Percentiles rank a stretch among this genome's conserved stretches.
Evolutionary conservation across 805 yeast genomes (phyloP).

Genomic region (Sugiyamaella lignohabitans): DNA sequence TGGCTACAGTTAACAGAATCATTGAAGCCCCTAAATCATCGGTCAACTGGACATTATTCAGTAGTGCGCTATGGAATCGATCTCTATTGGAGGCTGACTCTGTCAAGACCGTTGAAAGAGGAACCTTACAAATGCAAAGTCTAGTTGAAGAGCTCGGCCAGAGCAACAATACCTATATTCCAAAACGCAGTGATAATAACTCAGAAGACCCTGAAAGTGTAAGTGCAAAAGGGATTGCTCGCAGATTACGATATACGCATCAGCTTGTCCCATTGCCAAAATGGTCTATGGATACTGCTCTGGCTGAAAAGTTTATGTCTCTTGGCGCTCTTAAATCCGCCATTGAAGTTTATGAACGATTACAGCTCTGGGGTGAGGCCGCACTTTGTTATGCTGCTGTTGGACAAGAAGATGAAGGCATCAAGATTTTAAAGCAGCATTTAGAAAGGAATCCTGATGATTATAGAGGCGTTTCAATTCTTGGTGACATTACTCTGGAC

Average conservation of each 20-base stretch:
- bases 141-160: constrained; percentile 82
- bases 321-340: constrained; percentile 84
- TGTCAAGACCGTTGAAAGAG: constrained; percentile 87
- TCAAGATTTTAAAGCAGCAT: constrained; percentile 48
- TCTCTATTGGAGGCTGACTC: constrained; percentile 73
- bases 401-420: constrained; percentile 66
- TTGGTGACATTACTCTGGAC: constrained; percentile 70
- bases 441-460: constrained; percentile 57
- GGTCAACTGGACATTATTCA: constrained; percentile 70
- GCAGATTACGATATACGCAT: constrained; percentile 65
- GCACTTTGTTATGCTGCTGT: constrained; percentile 87
- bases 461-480: constrained; percentile 73
- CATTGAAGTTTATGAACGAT: constrained; percentile 75
- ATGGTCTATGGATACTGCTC: constrained; percentile 73
- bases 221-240: constrained; percentile 19
- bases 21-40: constrained; percentile 43
- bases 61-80: constrained; percentile 85
- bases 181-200: constrained; percentile 20
- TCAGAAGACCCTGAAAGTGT: constrained; percentile 32
- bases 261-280: constrained; percentile 72
- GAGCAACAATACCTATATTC: constrained; percentile 44
- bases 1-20: constrained; percentile 68
- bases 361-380: constrained; percentile 69
- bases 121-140: constrained; percentile 86
- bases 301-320: constrained; percentile 83